Percentiles rank a stretch among this genome's conserved stretches.
These are phyloP conservation scores for Tulasnella calospora DNA, from an alignment of 768 basidiomycete genomes.

Conservation along the genomic window DNA sequence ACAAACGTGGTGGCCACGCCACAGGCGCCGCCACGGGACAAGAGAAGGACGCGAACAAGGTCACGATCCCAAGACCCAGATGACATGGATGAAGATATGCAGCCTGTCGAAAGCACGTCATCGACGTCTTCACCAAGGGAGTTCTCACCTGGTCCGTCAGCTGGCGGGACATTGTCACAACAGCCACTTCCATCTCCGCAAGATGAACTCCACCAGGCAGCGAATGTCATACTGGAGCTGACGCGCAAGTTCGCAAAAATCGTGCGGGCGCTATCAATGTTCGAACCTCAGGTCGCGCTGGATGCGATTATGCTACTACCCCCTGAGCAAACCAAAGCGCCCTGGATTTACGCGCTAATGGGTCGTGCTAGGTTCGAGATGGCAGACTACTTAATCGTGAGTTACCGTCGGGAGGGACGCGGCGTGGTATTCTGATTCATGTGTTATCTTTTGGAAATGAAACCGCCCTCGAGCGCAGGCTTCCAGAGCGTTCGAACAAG, in stretches of 20 bases:
- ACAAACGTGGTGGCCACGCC: slow-evolving; percentile 30
- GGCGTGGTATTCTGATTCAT: not conserved
- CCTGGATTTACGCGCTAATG: slow-evolving; percentile 74
- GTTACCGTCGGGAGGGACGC: slow-evolving; percentile 34
- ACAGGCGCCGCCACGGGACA: slow-evolving; percentile 47
- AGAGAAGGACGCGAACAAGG: slow-evolving; percentile 53
- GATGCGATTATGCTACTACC: slow-evolving; percentile 74
- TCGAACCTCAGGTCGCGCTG: slow-evolving; percentile 70
- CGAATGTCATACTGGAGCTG: slow-evolving; percentile 77
- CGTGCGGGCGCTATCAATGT: slow-evolving; percentile 64
- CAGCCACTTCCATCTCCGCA: not conserved
- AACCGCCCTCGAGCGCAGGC: slow-evolving; percentile 51
- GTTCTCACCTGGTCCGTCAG: slow-evolving; percentile 15
- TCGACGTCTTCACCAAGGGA: slow-evolving; percentile 57
- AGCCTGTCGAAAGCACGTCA: slow-evolving; percentile 48
- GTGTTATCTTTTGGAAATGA: slow-evolving; percentile 25
- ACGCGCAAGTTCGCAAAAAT: slow-evolving; percentile 79
- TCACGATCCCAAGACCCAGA: slow-evolving; percentile 40
- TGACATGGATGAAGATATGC: slow-evolving; percentile 63
- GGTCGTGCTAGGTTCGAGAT: slow-evolving; percentile 87
- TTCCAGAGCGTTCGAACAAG: slow-evolving; percentile 78
- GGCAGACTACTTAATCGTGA: slow-evolving; percentile 80
- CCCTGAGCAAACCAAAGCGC: slow-evolving; percentile 61
- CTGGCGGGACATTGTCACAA: not conserved
- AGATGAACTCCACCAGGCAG: slow-evolving; percentile 46